Evolutionary conservation across 345 rosid genomes (phyloP).

Genomic region (Gossypium raimondii): DNA sequence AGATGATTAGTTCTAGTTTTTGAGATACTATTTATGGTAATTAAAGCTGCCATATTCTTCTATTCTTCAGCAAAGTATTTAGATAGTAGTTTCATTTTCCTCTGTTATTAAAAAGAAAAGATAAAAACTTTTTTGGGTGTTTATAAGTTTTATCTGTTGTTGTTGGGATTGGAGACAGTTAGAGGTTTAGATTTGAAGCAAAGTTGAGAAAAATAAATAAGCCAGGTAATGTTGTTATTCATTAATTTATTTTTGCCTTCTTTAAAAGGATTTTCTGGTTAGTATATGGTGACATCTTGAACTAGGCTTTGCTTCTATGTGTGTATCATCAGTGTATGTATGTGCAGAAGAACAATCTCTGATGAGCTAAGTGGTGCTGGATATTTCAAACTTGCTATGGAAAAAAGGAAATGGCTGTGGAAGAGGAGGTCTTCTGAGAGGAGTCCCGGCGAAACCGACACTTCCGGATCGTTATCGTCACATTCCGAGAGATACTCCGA

Average conservation of each 20-base stretch:
- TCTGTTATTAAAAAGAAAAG: background rate
- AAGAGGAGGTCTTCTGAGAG: constrained; percentile 71
- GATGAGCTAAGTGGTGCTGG: constrained; percentile 30
- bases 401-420: constrained; percentile 71
- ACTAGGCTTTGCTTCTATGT: background rate
- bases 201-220: constrained; percentile 39
- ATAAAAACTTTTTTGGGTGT: background rate
- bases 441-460: constrained; percentile 68
- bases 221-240: constrained; percentile 27
- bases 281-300: constrained; percentile 15
- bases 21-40: constrained; percentile 5
- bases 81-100: no score
- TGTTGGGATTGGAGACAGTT: constrained; percentile 32
- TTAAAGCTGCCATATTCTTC: background rate
- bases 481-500: constrained; percentile 67
- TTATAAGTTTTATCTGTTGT: constrained; percentile 16
- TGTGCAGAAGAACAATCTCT: constrained; percentile 39
- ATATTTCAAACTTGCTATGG: constrained; percentile 40
- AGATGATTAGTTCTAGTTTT: background rate
- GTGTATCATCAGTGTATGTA: no score
- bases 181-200: constrained; percentile 48
- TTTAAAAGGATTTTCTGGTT: background rate
- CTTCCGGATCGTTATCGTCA: constrained; percentile 67
- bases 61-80: no score
- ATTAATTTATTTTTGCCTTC: background rate